phyloP scores from a whole-genome alignment of 2,329 filamentous ascomycete genomes.

The Colletotrichum sidae region DNA sequence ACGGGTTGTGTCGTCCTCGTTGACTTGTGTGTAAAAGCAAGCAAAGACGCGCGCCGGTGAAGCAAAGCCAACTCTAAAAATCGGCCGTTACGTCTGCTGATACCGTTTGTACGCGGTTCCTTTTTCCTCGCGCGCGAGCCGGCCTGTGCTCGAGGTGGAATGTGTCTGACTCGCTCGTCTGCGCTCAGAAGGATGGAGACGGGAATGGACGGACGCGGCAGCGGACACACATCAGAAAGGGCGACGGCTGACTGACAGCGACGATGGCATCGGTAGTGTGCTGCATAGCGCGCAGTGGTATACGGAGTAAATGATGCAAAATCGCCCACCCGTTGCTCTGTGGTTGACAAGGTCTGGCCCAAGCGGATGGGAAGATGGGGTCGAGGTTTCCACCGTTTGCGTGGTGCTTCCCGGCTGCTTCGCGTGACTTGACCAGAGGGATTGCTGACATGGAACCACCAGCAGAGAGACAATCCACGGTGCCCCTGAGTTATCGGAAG shows the following conservation, averaged over 20 bases:
- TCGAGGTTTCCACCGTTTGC: too few relatives aligned
- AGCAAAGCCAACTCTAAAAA: constrained; percentile 5
- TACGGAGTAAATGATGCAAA: too few relatives aligned
- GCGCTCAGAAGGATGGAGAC: neutral
- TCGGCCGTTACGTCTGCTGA: constrained; percentile 8
- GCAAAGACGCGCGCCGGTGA: constrained; percentile 25
- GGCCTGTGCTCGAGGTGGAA: constrained; percentile 17
- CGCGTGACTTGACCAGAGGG: too few relatives aligned
- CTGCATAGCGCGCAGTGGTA: too few relatives aligned
- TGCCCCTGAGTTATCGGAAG: neutral
- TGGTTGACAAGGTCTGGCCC: too few relatives aligned
- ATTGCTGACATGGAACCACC: constrained; percentile 5
- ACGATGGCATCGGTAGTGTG: constrained; percentile 11
- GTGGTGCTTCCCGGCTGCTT: too few relatives aligned
- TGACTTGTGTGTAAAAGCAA: constrained; percentile 20
- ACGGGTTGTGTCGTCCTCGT: constrained; percentile 12
- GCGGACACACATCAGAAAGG: constrained; percentile 25
- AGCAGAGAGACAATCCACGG: constrained; percentile 16
- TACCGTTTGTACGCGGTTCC: constrained; percentile 1
- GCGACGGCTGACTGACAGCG: constrained; percentile 33
- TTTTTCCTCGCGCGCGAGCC: constrained; percentile 18
- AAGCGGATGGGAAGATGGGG: too few relatives aligned
- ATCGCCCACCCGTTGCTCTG: too few relatives aligned
- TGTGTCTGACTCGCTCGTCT: constrained; percentile 14
- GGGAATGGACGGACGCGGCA: neutral